These are phyloP conservation scores for Paecilomyces sp. DNA, from an alignment of 2,329 filamentous ascomycete species.

Conservation along the genomic window DNA sequence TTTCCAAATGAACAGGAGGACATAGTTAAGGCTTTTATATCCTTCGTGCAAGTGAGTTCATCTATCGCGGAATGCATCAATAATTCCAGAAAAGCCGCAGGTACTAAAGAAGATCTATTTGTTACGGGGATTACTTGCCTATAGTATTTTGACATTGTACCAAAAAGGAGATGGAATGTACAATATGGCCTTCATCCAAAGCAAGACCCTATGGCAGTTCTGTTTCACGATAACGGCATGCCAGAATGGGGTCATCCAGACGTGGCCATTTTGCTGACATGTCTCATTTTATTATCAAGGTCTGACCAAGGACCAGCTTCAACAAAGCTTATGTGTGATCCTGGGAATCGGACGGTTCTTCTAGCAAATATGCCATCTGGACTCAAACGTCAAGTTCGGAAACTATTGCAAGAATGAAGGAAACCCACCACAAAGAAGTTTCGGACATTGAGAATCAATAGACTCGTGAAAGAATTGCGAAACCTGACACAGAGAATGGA, in stretches of 20 bases:
- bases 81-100: constrained; percentile 21
- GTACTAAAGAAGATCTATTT: constrained; percentile 41
- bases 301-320: constrained; percentile 43
- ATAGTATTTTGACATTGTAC: constrained; percentile 52
- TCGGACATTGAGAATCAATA: too few species aligned
- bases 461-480: too few species aligned
- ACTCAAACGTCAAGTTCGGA: constrained; percentile 28
- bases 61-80: constrained; percentile 13
- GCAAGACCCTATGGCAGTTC: constrained; percentile 50
- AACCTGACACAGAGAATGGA: too few species aligned
- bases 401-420: too few species aligned
- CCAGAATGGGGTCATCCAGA: constrained; percentile 66
- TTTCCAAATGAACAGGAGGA: constrained; percentile 9
- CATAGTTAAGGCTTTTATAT: constrained; percentile 27
- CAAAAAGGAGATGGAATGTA: constrained; percentile 60
- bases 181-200: constrained; percentile 53
- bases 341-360: constrained; percentile 51
- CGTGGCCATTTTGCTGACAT: constrained; percentile 58
- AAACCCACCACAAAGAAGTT: too few species aligned
- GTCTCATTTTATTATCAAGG: constrained; percentile 63
- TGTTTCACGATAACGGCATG: constrained; percentile 59
- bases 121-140: constrained; percentile 56
- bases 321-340: constrained; percentile 44
- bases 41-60: constrained; percentile 11
- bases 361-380: constrained; percentile 50